A percentile compares a stretch with the other conserved stretches of the same genome.
These are phyloP conservation scores for Colletotrichum sansevieriae DNA, from an alignment of 2,329 filamentous ascomycete species.

Conservation along the genomic window DNA sequence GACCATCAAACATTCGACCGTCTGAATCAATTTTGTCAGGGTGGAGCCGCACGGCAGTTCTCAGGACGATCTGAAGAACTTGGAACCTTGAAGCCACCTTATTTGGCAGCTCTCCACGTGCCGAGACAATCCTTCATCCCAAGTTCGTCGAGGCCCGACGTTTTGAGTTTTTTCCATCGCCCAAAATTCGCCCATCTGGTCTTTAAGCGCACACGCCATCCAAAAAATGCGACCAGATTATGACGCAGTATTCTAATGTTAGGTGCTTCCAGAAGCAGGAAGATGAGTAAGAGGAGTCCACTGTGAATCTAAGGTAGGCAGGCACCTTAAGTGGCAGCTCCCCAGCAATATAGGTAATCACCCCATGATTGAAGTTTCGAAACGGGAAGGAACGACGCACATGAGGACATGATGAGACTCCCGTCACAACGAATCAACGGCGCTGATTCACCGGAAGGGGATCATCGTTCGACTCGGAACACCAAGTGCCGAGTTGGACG, in stretches of 20 bases:
- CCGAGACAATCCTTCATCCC: slow-evolving; percentile 8
- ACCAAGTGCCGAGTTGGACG: slow-evolving; percentile 13
- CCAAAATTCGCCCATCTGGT: slow-evolving; percentile 4
- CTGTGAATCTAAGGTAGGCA: too few species aligned
- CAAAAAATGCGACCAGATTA: neutral
- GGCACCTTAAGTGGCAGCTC: too few species aligned
- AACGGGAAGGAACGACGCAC: too few species aligned
- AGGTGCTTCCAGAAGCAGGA: too few species aligned
- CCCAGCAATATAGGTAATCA: neutral
- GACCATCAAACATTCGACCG: neutral
- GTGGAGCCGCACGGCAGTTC: slow-evolving; percentile 8
- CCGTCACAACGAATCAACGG: slow-evolving; percentile 2
- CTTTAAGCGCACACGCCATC: neutral
- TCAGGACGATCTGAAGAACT: neutral
- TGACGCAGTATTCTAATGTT: neutral
- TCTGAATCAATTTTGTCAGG: slow-evolving; percentile 4
- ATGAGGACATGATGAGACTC: too few species aligned
- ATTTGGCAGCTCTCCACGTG: slow-evolving; percentile 16
- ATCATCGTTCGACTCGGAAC: slow-evolving; percentile 17
- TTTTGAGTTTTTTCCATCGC: neutral
- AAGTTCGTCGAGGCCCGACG: slow-evolving; percentile 16
- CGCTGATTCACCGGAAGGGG: neutral
- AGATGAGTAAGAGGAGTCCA: too few species aligned
- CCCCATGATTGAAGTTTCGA: neutral
- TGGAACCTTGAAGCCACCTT: too few species aligned